Percentiles rank a stretch among this genome's conserved stretches.
Evolutionary conservation across 208 protist species (phyloP).

Genomic region (Wallacemonas sp.): DNA sequence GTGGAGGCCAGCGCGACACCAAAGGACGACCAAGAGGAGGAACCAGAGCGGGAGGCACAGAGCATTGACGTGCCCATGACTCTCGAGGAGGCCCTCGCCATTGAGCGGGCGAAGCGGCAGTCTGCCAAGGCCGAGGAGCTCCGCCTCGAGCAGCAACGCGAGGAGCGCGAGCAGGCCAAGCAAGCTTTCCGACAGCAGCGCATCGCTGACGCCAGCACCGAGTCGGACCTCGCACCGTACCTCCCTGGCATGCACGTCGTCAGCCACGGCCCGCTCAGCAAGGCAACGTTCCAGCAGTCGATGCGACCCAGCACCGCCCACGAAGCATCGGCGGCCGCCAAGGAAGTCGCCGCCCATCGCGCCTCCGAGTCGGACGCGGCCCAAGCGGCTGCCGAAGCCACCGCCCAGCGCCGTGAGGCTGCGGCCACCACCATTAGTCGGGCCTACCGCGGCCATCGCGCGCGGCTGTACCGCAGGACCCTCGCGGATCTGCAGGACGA

Average conservation of each 20-base stretch:
- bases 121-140: constrained; percentile 20
- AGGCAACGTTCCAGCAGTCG: constrained; percentile 4
- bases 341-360: background rate
- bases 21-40: background rate
- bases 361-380: background rate
- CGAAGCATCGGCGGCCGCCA: background rate
- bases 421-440: constrained; percentile 6
- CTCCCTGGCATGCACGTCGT: background rate
- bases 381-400: background rate
- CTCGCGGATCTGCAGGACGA: constrained; percentile 21
- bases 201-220: constrained; percentile 39
- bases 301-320: background rate
- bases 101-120: constrained; percentile 28
- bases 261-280: background rate
- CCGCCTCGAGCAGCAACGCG: constrained; percentile 20
- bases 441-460: background rate
- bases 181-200: constrained; percentile 49
- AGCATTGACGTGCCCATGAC: constrained; percentile 8
- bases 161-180: constrained; percentile 27
- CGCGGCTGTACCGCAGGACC: constrained; percentile 23
- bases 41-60: background rate
- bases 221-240: constrained; percentile 37
- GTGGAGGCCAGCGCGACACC: background rate
- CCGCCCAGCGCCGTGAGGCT: background rate
- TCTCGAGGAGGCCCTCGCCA: constrained; percentile 29